phyloP scores from a whole-genome alignment of 768 basidiomycete genomes.

The Mycena albidolilacea region DNA sequence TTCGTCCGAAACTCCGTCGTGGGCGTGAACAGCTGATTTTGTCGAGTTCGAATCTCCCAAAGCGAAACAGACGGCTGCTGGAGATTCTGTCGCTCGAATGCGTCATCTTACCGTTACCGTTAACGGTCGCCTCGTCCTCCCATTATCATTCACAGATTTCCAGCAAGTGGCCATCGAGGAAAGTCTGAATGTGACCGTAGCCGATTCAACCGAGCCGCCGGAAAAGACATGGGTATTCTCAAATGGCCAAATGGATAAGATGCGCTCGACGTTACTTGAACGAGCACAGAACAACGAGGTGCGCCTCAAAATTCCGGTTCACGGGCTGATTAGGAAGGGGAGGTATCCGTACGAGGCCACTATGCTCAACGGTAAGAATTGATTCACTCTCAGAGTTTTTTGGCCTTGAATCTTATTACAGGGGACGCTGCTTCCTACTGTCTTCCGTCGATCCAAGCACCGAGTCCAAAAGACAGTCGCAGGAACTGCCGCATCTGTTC shows the following conservation, averaged over 20 bases:
- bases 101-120: no score
- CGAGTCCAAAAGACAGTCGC: slow-evolving; percentile 5
- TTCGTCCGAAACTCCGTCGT: not conserved
- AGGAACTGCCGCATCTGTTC: slow-evolving; percentile 1
- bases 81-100: no score
- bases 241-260: not conserved
- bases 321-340: not conserved
- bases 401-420: not conserved
- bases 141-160: no score
- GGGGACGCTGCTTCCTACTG: not conserved
- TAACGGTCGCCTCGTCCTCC: no score
- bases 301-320: not conserved
- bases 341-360: slow-evolving; percentile 14
- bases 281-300: not conserved
- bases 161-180: no score
- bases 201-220: not conserved
- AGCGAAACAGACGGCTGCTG: no score
- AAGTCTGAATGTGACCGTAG: not conserved
- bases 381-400: not conserved
- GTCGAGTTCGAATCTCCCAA: no score
- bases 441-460: not conserved
- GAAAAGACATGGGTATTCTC: slow-evolving; percentile 12
- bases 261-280: not conserved
- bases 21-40: no score
- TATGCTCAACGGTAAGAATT: not conserved